Base-by-base conservation (phyloP, 345 rosid genomes). In the Salix viminalis region DNA sequence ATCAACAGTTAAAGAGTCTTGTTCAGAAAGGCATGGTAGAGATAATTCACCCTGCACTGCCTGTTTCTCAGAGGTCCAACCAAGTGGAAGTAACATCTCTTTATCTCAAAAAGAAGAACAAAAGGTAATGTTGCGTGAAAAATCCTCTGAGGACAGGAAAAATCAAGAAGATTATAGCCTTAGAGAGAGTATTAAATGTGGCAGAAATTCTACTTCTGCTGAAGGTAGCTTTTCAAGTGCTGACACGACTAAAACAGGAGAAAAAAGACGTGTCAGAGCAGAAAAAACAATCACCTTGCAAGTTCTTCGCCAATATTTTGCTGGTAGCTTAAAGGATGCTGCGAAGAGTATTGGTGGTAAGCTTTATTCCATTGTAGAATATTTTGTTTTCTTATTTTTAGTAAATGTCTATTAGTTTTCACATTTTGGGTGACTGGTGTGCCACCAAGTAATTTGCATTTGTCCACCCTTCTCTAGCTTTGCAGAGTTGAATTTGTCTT, bases 241-340 rank as follows among this genome's bases (percentile, higher is more conserved):
- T 10, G 73, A 64, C 44, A 73, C 72, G 69, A 73, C 79, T 44
- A 88, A 84, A 75, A 75, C 79, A 64, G 82, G 86, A 19, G 92
- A 86, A 75, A 90, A 85, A 81, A 90, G 83, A 69, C 94, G 89
- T 60, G 77, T 86, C 58, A 93, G 88, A 85, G 85, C 88, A 7
- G 94, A 96, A 76, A 93, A 90, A 81, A 84, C 78, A 26, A 91
- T 93, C 78, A 88, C 91, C 69, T 83, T 91, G 86, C 87, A 91
- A 79, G 94, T 91, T 82, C 91, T 91, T 60, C 85, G 83, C 66
- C 90, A 89, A 62, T 87, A 93, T 77, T 93, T 96, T 60, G 81
- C 99, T 4, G 98, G 98, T 70, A 93, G 94, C 76, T 88, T 93
- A 54, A 96, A 96, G 87, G 97, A 93, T 84, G 99, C 98, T 73